phyloP scores from a whole-genome alignment of 179 eudicot genomes.

The Beta lomatogona region DNA sequence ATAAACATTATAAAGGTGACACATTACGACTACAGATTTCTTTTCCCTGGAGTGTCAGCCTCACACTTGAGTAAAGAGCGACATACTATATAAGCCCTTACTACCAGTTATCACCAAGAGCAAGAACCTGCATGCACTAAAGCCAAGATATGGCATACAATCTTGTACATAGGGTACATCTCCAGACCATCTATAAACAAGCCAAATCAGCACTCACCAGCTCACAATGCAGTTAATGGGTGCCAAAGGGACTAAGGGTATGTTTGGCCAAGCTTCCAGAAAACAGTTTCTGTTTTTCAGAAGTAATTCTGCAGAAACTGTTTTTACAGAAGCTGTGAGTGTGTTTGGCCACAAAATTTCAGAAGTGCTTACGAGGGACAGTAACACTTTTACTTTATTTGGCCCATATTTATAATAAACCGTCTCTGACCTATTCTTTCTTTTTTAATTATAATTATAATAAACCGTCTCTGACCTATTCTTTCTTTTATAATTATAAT shows the following conservation, averaged over 20 bases:
- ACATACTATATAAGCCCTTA: background rate
- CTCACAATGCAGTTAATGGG: background rate
- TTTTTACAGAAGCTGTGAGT: too few relatives aligned
- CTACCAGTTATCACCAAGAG: background rate
- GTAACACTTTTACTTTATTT: too few relatives aligned
- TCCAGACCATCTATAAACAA: conserved; percentile 4
- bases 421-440: too few relatives aligned
- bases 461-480: too few relatives aligned
- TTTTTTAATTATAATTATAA: too few relatives aligned
- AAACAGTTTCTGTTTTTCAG: too few relatives aligned
- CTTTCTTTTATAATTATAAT: too few relatives aligned
- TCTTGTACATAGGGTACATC: background rate
- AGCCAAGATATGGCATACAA: background rate
- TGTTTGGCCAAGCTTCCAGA: too few relatives aligned
- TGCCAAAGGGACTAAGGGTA: background rate
- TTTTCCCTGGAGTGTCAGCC: background rate
- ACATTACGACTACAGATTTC: background rate
- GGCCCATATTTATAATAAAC: too few relatives aligned
- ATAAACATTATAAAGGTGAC: background rate
- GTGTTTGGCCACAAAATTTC: too few relatives aligned
- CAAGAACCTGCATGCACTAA: background rate
- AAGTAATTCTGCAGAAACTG: too few relatives aligned
- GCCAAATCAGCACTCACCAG: background rate
- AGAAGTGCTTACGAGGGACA: too few relatives aligned
- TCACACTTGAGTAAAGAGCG: background rate